Evolutionary conservation across 2,329 filamentous ascomycete genomes (phyloP).

Genomic region (Aspergillus sp.): DNA sequence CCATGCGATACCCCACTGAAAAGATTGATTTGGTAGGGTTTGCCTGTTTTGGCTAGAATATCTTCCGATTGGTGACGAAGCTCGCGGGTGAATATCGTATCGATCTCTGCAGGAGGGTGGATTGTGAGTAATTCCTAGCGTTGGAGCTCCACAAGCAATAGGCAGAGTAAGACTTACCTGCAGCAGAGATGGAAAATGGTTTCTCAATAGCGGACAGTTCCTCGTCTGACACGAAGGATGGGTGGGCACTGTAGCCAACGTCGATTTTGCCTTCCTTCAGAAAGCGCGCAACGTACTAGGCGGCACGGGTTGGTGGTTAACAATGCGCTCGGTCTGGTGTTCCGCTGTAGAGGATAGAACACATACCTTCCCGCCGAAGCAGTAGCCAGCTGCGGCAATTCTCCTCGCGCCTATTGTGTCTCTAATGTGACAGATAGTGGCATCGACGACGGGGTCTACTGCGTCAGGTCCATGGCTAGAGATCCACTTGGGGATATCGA

Average conservation of each 20-base stretch:
- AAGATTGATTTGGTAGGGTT: conserved; percentile 74
- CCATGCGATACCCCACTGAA: conserved; percentile 72
- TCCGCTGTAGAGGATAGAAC: not conserved
- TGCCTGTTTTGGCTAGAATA: conserved; percentile 56
- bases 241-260: conserved; percentile 75
- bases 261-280: conserved; percentile 62
- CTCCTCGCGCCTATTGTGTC: conserved; percentile 56
- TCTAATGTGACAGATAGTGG: conserved; percentile 56
- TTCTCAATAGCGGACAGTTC: conserved; percentile 67
- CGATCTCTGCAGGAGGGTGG: conserved; percentile 50
- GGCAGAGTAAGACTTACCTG: conserved; percentile 34
- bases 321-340: not conserved
- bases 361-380: conserved; percentile 69
- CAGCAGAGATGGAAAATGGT: conserved; percentile 66
- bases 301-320: conserved; percentile 1
- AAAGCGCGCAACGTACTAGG: conserved; percentile 69
- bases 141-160: too few species aligned
- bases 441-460: conserved; percentile 56
- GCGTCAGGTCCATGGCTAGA: conserved; percentile 46
- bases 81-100: conserved; percentile 63
- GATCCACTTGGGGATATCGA: conserved; percentile 53
- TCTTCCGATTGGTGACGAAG: conserved; percentile 65
- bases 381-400: conserved; percentile 69
- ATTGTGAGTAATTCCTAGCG: too few species aligned
- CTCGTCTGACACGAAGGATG: conserved; percentile 68